Evolutionary conservation across 768 basidiomycete genomes (phyloP), one percentile per base, ranked within the genome.

Genomic region (Gymnopilus dilepis): DNA sequence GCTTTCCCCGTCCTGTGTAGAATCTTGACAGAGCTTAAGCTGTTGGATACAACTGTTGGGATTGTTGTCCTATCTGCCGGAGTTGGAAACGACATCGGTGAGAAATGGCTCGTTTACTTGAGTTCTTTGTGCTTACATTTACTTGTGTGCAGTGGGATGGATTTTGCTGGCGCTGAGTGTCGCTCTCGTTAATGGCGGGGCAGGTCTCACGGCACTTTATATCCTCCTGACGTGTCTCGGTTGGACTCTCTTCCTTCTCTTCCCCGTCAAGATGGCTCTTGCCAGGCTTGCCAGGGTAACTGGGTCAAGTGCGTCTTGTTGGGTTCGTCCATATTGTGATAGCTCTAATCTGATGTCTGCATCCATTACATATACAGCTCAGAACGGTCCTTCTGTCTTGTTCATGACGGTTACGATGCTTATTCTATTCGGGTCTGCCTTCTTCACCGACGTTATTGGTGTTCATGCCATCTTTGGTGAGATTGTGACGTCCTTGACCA

Each of bases 401-500:
- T 88, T 93, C 83, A 94, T 95, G 90, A 88, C 89, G 0, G 61
- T 93, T 8, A 91, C 87, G 0, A 71, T 97, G 15, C 65, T 94
- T 26, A 70, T 94, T 40, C 85, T 94, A 0, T 85, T 95, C 65
- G 72, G 79, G 11, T 89, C 87, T 2, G 91, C 91, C 0, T 95
- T 93, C 76, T 90, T 90, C 76, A 95, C 93, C 6, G 92, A 94
- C 73, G 85, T 93, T 65, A 94, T 95, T 61, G 94, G 91, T 34
- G 84, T 91, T 28, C 86, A 88, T 72, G 74, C 87, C 47, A 89
- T 91, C 66, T 89, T 87, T 67, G 85, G 84, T 84, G 59, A 54
- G 55, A 62, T 30, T 34, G 55, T 50, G 52, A 54, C 15, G 62
- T 24, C 50, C 59, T 26, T 41, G n/a, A n/a, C 33, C 33, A 12